A percentile compares a stretch with the other conserved stretches of the same genome.
phyloP scores from a whole-genome alignment of 805 yeast genomes.

The Saccharomyces paradoxus region DNA sequence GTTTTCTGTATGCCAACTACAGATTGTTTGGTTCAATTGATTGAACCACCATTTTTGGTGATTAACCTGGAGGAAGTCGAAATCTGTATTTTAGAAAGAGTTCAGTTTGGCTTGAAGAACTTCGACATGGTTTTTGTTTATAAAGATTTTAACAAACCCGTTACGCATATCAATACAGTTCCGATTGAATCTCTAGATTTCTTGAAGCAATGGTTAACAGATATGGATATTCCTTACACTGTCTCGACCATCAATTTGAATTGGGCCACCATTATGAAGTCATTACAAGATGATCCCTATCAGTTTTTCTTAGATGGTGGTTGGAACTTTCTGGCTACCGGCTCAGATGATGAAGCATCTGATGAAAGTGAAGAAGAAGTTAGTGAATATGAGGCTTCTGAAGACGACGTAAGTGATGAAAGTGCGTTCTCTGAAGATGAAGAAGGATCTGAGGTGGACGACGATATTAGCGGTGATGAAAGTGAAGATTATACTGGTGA shows the following conservation, averaged over 20 bases:
- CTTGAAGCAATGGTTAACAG: constrained; percentile 94
- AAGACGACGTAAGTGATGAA: constrained; percentile 37
- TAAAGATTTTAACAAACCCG: constrained; percentile 82
- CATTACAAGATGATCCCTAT: constrained; percentile 84
- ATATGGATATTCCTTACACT: constrained; percentile 89
- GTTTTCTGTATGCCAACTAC: constrained; percentile 95
- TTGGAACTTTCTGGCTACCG: constrained; percentile 89
- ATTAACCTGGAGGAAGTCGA: constrained; percentile 88
- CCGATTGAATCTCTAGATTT: constrained; percentile 89
- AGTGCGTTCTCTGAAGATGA: constrained; percentile 33
- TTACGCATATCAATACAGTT: constrained; percentile 86
- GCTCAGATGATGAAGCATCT: constrained; percentile 67
- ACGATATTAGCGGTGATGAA: constrained; percentile 30
- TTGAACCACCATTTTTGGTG: constrained; percentile 92
- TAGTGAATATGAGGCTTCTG: constrained; percentile 39
- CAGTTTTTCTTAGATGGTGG: constrained; percentile 93
- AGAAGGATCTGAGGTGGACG: constrained; percentile 13
- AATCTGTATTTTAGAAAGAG: constrained; percentile 91
- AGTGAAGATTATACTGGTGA: constrained; percentile 25
- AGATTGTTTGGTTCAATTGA: constrained; percentile 87
- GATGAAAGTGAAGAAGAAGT: constrained; percentile 63
- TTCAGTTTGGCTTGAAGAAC: constrained; percentile 92
- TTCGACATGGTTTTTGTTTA: constrained; percentile 95
- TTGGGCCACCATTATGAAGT: constrained; percentile 94
- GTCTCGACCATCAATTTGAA: constrained; percentile 94